Percentiles rank a stretch among this genome's conserved stretches.
These are phyloP conservation scores for Didymella exigua DNA, from an alignment of 2,329 filamentous ascomycete genomes.

Conservation along the genomic window DNA sequence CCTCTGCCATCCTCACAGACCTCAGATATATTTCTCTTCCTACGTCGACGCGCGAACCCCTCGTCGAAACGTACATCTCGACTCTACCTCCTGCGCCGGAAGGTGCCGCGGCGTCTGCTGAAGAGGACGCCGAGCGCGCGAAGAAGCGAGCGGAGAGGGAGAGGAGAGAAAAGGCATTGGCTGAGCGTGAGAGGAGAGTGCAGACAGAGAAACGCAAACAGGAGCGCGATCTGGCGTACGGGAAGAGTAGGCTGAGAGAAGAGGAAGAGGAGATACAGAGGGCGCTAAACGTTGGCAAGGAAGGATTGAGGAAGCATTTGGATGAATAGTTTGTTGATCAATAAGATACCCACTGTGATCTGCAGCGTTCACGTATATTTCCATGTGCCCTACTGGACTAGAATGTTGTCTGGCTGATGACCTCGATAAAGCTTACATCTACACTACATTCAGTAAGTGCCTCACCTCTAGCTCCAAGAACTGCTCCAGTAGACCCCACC, in stretches of 20 bases:
- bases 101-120: conserved; percentile 47
- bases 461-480: too few species aligned
- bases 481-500: too few species aligned
- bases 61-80: conserved; percentile 70
- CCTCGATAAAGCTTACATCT: too few species aligned
- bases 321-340: conserved; percentile 8
- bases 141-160: conserved; percentile 44
- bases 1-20: conserved; percentile 67
- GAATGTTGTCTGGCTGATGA: too few species aligned
- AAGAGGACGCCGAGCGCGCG: conserved; percentile 59
- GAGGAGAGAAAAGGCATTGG: conserved; percentile 68
- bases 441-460: too few species aligned
- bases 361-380: neutral
- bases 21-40: conserved; percentile 73
- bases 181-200: conserved; percentile 66
- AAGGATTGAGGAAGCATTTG: conserved; percentile 68
- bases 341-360: conserved; percentile 6
- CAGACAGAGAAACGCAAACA: conserved; percentile 67
- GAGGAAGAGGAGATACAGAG: conserved; percentile 71
- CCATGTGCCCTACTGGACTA: too few species aligned
- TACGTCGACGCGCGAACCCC: conserved; percentile 63
- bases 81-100: conserved; percentile 66
- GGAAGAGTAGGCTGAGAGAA: conserved; percentile 66
- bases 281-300: conserved; percentile 72
- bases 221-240: conserved; percentile 63